A percentile compares a stretch with the other conserved stretches of the same genome.
phyloP scores from a whole-genome alignment of 148 eudicot genomes.

The Arctostaphylos glauca region DNA sequence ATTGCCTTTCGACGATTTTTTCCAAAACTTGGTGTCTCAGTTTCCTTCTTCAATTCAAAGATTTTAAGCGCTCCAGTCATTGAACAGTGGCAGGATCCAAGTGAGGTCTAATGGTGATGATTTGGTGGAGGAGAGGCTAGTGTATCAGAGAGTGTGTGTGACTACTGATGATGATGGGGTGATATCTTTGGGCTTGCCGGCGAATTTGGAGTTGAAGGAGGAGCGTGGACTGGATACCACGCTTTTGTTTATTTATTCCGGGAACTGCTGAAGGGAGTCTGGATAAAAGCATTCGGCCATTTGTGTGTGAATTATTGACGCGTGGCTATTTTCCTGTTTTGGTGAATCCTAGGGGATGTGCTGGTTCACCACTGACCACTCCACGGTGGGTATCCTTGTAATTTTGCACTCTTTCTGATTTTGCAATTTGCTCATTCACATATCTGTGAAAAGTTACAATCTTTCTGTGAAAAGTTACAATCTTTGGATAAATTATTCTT shows the following conservation, averaged over 20 bases:
- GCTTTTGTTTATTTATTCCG: constrained; percentile 66
- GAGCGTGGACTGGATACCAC: constrained; percentile 80
- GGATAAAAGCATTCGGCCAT: constrained; percentile 45
- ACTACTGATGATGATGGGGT: constrained; percentile 77
- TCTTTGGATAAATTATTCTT: not conserved
- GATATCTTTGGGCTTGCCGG: constrained; percentile 81
- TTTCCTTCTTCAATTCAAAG: constrained; percentile 27
- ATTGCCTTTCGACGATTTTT: constrained; percentile 20
- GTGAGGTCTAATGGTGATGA: constrained; percentile 11
- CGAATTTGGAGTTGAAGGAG: constrained; percentile 62
- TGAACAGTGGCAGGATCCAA: constrained; percentile 53
- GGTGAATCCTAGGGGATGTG: constrained; percentile 92
- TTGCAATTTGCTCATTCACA: not conserved
- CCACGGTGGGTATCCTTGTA: constrained; percentile 44
- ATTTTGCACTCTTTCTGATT: no score
- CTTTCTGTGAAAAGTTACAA: not conserved
- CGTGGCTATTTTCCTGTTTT: constrained; percentile 83
- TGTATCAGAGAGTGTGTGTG: constrained; percentile 84
- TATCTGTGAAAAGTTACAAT: not conserved
- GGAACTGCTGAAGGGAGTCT: constrained; percentile 74
- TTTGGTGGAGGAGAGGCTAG: constrained; percentile 28
- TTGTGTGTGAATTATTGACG: constrained; percentile 62
- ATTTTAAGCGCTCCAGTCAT: constrained; percentile 37
- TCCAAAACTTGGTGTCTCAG: constrained; percentile 31
- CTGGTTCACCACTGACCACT: constrained; percentile 84